phyloP scores from a whole-genome alignment of 83 land plant species.

The Larix sibirica region DNA sequence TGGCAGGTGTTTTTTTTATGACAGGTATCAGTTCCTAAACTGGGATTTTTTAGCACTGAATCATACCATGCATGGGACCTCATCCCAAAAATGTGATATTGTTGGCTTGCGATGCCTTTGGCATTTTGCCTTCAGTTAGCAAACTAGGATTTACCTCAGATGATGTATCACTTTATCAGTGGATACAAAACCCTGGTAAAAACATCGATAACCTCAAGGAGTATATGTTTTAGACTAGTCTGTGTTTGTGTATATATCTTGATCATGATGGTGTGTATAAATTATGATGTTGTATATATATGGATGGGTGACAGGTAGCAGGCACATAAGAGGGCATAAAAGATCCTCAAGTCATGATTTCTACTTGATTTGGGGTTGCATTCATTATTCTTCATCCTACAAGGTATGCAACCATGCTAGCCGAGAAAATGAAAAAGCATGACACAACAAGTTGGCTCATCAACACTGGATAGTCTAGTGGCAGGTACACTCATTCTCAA shows the following conservation, averaged over 20 bases:
- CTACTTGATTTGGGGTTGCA: slow-evolving; percentile 88
- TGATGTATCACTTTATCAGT: slow-evolving; percentile 93
- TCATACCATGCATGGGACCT: slow-evolving; percentile 84
- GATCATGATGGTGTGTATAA: no score
- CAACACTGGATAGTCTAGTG: slow-evolving; percentile 91
- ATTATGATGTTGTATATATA: no score
- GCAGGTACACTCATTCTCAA: slow-evolving; percentile 38
- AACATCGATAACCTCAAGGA: no score
- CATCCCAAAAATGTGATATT: slow-evolving; percentile 85
- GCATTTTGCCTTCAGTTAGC: slow-evolving; percentile 88
- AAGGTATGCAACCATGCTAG: slow-evolving; percentile 84
- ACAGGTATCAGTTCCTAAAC: slow-evolving; percentile 87
- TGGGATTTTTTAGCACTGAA: slow-evolving; percentile 72
- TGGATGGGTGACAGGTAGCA: slow-evolving; percentile 69
- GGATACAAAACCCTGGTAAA: slow-evolving; percentile 86
- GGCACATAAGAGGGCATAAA: slow-evolving; percentile 75
- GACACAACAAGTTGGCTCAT: slow-evolving; percentile 90
- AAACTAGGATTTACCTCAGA: slow-evolving; percentile 71
- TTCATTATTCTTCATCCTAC: slow-evolving; percentile 90
- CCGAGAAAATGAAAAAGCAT: slow-evolving; percentile 76
- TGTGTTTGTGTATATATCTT: no score
- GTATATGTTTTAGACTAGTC: no score
- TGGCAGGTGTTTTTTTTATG: not conserved
- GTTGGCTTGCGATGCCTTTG: slow-evolving; percentile 86
- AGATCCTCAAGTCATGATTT: slow-evolving; percentile 82